Conservation (phyloP, 1,284 basidiomycete genomes). For the Sphagnurus paluster region DNA sequence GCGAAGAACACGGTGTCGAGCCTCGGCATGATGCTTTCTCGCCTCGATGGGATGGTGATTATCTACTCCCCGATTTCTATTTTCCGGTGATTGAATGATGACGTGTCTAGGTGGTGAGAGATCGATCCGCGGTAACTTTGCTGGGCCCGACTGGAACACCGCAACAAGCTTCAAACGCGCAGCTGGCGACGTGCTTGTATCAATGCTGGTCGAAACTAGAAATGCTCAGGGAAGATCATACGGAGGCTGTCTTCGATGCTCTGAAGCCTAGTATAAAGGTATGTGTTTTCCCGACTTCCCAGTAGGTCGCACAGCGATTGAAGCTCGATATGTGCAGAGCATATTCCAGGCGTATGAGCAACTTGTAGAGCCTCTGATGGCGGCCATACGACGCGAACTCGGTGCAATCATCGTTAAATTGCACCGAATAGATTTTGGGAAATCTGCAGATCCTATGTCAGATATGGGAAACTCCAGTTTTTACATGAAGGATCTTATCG, state of each 20-base stretch:
- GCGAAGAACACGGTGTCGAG: conserved; percentile 71
- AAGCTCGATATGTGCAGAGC: conserved; percentile 41
- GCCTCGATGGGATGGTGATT: conserved; percentile 70
- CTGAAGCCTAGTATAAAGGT: conserved; percentile 69
- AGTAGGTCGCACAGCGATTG: neutral
- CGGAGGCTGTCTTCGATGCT: conserved; percentile 57
- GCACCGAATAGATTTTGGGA: conserved; percentile 81
- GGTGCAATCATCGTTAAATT: conserved; percentile 76
- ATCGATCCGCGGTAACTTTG: conserved; percentile 76
- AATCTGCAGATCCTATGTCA: conserved; percentile 60
- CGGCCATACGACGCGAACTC: conserved; percentile 78
- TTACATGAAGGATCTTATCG: conserved; percentile 89
- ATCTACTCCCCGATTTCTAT: neutral
- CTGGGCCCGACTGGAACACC: conserved; percentile 77
- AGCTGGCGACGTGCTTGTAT: conserved; percentile 77
- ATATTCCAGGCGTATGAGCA: conserved; percentile 58
- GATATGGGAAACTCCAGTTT: conserved; percentile 72
- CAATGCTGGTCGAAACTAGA: conserved; percentile 73
- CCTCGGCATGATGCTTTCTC: conserved; percentile 63
- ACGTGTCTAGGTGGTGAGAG: conserved; percentile 60
- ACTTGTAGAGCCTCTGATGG: conserved; percentile 70
- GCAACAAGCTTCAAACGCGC: conserved; percentile 76
- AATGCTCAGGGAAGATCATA: conserved; percentile 71
- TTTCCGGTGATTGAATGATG: conserved; percentile 5
- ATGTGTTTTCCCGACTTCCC: conserved; percentile 22